Evolutionary conservation across 257 asterid species (phyloP), one percentile per base, ranked within the genome.

Genomic region (Solanum rostratum): DNA sequence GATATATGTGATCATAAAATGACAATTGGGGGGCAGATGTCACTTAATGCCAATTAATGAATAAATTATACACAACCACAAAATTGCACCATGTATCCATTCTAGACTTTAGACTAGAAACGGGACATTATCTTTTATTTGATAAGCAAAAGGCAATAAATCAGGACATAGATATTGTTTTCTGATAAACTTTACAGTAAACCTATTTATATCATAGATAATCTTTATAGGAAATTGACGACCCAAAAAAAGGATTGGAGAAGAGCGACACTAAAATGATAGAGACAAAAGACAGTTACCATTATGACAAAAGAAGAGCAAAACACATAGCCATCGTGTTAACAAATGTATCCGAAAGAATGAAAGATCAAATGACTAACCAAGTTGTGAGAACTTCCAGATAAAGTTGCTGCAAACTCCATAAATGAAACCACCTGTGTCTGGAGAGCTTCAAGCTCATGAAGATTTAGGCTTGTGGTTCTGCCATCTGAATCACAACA

Each of bases 361-460:
- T 12, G 15, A 83, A 76, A 86, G 86, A 85, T 85, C 88, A 85
- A 86, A 80, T 87, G 88, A 88, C 97, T 81, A 85, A 96, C 99
- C 99, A 97, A 88, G 93, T 97, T 97, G 87, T 97, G 94, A 82
- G 97, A 89, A 90, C 87, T 93, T 89, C 92, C 98, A 85, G 90
- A 90, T 86, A 91, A 91, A 90, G 96, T 93, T 71, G 98, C 98
- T 52, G 97, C 97, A 82, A 92, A 92, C 88, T 95, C 97, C 90
- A 95, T 65, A 83, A 97, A 93, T 73, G 93, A 91, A 84, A 97
- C 86, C 37, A 93, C 97, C 91, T 95, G 97, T 73, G 88, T 88
- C 86, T 93, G 98, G 79, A 95, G 89, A 89, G 62, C 86, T 88
- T 90, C 97, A 85, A 88, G 85, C 85, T 89, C 93, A 80, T 82